Evolutionary conservation across 2,329 filamentous ascomycete genomes (phyloP), one percentile per base, ranked within the genome.

Genomic region (Fonsecaea pugnacius): DNA sequence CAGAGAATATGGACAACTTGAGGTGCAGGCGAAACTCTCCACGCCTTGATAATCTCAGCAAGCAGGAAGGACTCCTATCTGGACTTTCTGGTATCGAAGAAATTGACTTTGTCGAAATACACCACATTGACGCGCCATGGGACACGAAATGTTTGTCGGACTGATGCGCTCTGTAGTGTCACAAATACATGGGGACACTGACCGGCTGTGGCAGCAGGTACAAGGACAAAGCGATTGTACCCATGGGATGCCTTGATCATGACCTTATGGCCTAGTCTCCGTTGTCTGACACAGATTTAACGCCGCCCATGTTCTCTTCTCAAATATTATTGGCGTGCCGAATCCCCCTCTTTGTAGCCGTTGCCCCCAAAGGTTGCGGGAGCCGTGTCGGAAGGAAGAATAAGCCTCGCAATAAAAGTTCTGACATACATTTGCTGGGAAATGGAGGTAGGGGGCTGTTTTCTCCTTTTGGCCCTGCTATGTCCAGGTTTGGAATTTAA

Each of bases 351-450:
- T 16, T 43, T 18, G 9, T 16, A 43, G 5, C 38, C 38, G 18
- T 43, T 18, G 2, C 38, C 18, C 12, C n/a, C 38, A 18, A 6
- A 43, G n/a, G 38, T 18, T 18, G 9, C 9, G 38, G 58, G 14
- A 40, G n/a, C n/a, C 16, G 38, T n/a, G 30, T 30, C 33, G 14
- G 38, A 51, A 52, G 33, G 54, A 52, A 48, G 32, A 58, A 36
- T 53, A 54, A 58, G 32, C 27, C 30, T 63, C 16, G 21, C 51
- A 54, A 27, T 53, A 57, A 64, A 64, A 43, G 58, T 64, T 60
- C 62, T 64, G 40, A 64, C 62, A 55, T 64, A 51, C 62, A 64
- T 64, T 36, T 57, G 58, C 38, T 55, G 58, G 38, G 32, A 32
- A n/a, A 64, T 40, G 30, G 50, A 60, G 51, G 55, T 51, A 16